These are phyloP conservation scores for Catenaria anguillulae DNA, from an alignment of 371 early-diverging fungal genomes.

Conservation along the genomic window DNA sequence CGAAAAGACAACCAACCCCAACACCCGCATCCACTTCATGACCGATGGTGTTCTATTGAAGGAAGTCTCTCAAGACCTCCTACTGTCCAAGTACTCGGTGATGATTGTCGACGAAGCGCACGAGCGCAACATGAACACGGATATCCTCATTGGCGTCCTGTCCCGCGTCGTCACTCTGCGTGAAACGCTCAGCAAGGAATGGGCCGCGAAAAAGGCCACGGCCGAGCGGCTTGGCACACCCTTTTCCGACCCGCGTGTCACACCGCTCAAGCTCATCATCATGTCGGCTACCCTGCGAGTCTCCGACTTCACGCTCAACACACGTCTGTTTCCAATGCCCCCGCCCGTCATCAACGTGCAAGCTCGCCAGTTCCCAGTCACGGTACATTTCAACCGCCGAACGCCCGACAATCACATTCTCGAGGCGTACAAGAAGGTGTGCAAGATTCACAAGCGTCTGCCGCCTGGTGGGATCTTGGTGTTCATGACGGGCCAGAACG, in stretches of 20 bases:
- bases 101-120: slow-evolving; percentile 99
- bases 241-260: slow-evolving; percentile 11
- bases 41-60: slow-evolving; percentile 98
- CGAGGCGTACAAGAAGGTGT: slow-evolving; percentile 74
- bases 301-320: slow-evolving; percentile 79
- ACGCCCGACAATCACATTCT: slow-evolving; percentile 23
- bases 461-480: slow-evolving; percentile 87
- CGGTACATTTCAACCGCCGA: slow-evolving; percentile 67
- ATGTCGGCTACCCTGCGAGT: slow-evolving; percentile 98
- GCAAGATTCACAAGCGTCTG: slow-evolving; percentile 76
- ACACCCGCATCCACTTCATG: slow-evolving; percentile 92
- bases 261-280: slow-evolving; percentile 84
- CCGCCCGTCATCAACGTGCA: slow-evolving; percentile 90
- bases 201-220: slow-evolving; percentile 9
- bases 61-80: slow-evolving; percentile 75
- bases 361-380: slow-evolving; percentile 76
- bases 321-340: slow-evolving; percentile 38
- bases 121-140: slow-evolving; percentile 95
- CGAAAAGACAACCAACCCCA: slow-evolving; percentile 56
- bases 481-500: slow-evolving; percentile 84
- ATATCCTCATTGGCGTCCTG: slow-evolving; percentile 90
- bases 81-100: slow-evolving; percentile 80
- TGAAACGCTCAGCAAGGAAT: slow-evolving; percentile 25
- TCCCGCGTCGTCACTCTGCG: slow-evolving; percentile 61
- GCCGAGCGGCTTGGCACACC: background rate